Evolutionary conservation across 345 rosid genomes (phyloP).

Genomic region (Pistacia vera): DNA sequence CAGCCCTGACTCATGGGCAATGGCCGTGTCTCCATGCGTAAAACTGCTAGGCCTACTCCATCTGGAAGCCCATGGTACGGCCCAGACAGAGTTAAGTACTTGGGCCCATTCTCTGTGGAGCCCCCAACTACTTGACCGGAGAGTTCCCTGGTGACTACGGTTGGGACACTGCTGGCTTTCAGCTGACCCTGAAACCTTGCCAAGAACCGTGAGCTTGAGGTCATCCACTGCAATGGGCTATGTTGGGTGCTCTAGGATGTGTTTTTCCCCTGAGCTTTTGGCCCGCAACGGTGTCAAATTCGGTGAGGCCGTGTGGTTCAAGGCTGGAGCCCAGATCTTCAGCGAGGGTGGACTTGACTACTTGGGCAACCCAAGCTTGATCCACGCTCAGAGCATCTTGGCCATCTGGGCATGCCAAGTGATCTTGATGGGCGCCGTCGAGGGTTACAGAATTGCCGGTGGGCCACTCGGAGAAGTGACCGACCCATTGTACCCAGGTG

Average conservation of each 20-base stretch:
- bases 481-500: conserved; percentile 78
- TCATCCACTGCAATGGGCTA: conserved; percentile 80
- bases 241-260: conserved; percentile 81
- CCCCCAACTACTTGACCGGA: conserved; percentile 77
- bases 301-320: conserved; percentile 86
- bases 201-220: conserved; percentile 86
- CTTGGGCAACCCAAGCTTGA: conserved; percentile 82
- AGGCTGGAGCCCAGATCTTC: conserved; percentile 84
- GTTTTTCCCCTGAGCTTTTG: conserved; percentile 81
- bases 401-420: conserved; percentile 83
- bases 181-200: conserved; percentile 89
- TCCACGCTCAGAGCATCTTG: conserved; percentile 78
- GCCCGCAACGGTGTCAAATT: conserved; percentile 77
- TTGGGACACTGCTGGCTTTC: conserved; percentile 84
- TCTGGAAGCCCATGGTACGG: conserved; percentile 80
- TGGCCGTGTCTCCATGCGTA: conserved; percentile 57
- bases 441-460: conserved; percentile 73
- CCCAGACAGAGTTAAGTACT: conserved; percentile 74
- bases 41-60: conserved; percentile 29
- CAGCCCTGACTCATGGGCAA: conserved; percentile 34
- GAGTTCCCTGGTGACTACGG: conserved; percentile 81
- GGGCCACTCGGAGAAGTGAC: conserved; percentile 73
- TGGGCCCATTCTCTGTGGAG: conserved; percentile 69
- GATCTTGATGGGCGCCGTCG: conserved; percentile 73
- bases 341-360: conserved; percentile 83